phyloP scores from a whole-genome alignment of 768 basidiomycete genomes.

The Paxillus ammoniavirescens region DNA sequence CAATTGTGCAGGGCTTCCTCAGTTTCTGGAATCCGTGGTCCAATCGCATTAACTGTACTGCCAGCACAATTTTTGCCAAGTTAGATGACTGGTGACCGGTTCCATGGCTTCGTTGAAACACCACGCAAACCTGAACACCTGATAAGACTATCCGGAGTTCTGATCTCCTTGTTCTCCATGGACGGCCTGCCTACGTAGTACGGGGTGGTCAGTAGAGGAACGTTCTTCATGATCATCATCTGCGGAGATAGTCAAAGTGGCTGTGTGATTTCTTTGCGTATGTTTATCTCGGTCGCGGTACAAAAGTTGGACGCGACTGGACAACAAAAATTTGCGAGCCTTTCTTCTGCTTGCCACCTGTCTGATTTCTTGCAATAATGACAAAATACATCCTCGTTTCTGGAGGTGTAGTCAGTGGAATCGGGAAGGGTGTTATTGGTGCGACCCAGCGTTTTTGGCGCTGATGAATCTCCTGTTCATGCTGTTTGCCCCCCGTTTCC shows the following conservation, averaged over 20 bases:
- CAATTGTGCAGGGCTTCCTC: no score
- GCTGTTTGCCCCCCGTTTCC: slow-evolving; percentile 12
- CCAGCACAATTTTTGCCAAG: no score
- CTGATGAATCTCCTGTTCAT: slow-evolving; percentile 18
- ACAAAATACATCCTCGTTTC: slow-evolving; percentile 97
- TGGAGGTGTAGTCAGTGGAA: slow-evolving; percentile 97
- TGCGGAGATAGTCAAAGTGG: slow-evolving; percentile 1
- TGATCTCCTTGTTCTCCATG: no score
- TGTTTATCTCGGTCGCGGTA: slow-evolving; percentile 2
- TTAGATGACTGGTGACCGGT: no score
- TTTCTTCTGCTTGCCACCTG: slow-evolving; percentile 6
- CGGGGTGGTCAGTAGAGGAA: no score
- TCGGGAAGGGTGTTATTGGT: slow-evolving; percentile 99
- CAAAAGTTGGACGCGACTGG: slow-evolving; percentile 16
- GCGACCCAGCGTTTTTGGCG: slow-evolving; percentile 30
- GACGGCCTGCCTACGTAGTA: no score
- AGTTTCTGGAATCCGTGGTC: no score
- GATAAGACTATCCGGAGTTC: no score
- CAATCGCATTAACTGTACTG: no score
- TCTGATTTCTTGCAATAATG: slow-evolving; percentile 42
- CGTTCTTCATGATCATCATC: no score
- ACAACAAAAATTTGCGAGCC: slow-evolving; percentile 7
- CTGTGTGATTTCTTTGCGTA: slow-evolving; percentile 1
- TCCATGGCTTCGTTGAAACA: no score
- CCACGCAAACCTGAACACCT: no score